Evolutionary conservation across 306 rosid genomes (phyloP).

Genomic region (Begonia masoniana): DNA sequence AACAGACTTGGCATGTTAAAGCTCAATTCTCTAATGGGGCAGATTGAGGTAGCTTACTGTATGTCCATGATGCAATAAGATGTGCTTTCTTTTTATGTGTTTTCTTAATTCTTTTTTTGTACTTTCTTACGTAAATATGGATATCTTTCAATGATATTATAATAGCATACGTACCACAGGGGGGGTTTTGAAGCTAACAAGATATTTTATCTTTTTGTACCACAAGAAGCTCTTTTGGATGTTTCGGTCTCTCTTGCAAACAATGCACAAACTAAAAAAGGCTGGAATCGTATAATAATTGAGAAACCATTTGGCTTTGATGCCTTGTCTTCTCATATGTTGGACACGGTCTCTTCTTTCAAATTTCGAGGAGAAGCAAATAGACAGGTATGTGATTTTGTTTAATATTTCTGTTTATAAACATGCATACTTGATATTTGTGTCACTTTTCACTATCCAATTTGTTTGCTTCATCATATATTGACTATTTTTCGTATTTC

Average conservation of each 20-base stretch:
- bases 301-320: slow-evolving; percentile 94
- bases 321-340: slow-evolving; percentile 49
- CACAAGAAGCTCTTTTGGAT: slow-evolving; percentile 83
- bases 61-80: background rate
- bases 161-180: slow-evolving; percentile 51
- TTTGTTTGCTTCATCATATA: slow-evolving; percentile 2
- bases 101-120: slow-evolving; percentile 9
- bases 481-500: slow-evolving; percentile 22
- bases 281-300: slow-evolving; percentile 86
- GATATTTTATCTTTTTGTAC: slow-evolving; percentile 92
- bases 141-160: slow-evolving; percentile 12
- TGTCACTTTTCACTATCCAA: background rate
- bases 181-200: slow-evolving; percentile 51
- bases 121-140: slow-evolving; percentile 14
- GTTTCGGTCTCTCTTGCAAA: slow-evolving; percentile 57
- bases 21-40: slow-evolving; percentile 60
- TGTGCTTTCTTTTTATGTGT: slow-evolving; percentile 5
- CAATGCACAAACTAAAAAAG: slow-evolving; percentile 64
- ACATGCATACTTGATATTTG: background rate
- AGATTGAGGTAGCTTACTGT: slow-evolving; percentile 52
- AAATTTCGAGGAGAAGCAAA: slow-evolving; percentile 71
- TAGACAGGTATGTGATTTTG: slow-evolving; percentile 49
- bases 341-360: slow-evolving; percentile 71
- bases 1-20: slow-evolving; percentile 63
- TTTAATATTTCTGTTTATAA: background rate